Evolutionary conservation across 148 eudicot genomes (phyloP).

Genomic region (Amaranthus palmeri): DNA sequence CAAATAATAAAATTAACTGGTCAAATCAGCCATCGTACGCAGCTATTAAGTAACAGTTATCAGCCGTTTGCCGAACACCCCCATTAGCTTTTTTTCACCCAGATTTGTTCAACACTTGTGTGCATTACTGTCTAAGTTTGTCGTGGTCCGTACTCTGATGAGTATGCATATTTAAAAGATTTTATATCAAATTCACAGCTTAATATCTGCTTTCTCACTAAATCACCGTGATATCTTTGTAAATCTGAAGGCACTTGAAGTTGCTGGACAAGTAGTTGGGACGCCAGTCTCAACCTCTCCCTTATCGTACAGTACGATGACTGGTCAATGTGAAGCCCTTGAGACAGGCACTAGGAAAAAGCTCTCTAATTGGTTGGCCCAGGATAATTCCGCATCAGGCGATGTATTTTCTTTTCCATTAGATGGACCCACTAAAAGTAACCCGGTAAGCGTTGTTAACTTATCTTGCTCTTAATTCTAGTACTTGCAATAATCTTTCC

Average conservation of each 20-base stretch:
- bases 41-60: no score
- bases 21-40: no score
- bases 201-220: not conserved
- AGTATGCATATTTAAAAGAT: no score
- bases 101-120: no score
- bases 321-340: constrained; percentile 85
- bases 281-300: constrained; percentile 75
- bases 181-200: not conserved
- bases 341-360: constrained; percentile 74
- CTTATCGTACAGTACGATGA: constrained; percentile 76
- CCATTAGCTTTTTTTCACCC: no score
- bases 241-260: constrained; percentile 75
- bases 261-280: constrained; percentile 95
- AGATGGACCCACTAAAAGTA: constrained; percentile 27
- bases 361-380: constrained; percentile 76
- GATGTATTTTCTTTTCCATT: constrained; percentile 22
- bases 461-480: no score
- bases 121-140: no score
- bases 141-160: no score
- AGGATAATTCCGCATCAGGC: constrained; percentile 28
- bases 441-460: constrained; percentile 35
- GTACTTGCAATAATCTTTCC: no score
- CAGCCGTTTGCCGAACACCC: no score
- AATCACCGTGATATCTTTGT: not conserved
- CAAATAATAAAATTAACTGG: no score